Base-by-base conservation (phyloP, 2,329 filamentous ascomycete species). In the Curvularia verruculosa region DNA sequence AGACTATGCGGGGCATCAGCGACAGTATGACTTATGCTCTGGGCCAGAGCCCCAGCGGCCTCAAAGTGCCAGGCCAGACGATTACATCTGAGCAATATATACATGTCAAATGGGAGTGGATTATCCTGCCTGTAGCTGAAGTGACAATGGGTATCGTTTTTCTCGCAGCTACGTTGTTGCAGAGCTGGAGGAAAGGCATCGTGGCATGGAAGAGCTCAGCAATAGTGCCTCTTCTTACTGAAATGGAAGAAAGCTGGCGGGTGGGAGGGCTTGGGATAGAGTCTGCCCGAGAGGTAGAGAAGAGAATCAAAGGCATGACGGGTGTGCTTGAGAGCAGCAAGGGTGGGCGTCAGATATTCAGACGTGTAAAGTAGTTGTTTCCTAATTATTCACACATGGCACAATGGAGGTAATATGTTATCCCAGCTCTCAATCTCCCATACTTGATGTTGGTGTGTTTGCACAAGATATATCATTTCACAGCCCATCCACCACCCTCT, bases 401-500 rank as follows among this genome's bases (percentile, higher is more conserved):
- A n/a, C n/a, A n/a, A n/a, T n/a, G n/a, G n/a, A n/a, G n/a, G n/a
- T n/a, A n/a, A n/a, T n/a, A n/a, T n/a, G n/a, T n/a, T n/a, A n/a
- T n/a, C n/a, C n/a, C n/a, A n/a, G n/a, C n/a, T n/a, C n/a, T n/a
- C n/a, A n/a, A n/a, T n/a, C 28, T 29, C 26, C 12, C 28, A 29
- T 29, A 7, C n/a, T n/a, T n/a, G n/a, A n/a, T n/a, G n/a, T n/a
- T n/a, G n/a, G n/a, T n/a, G n/a, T n/a, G n/a, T n/a, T n/a, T n/a
- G n/a, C n/a, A n/a, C n/a, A n/a, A n/a, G n/a, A n/a, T n/a, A n/a
- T n/a, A n/a, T n/a, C n/a, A n/a, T n/a, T 13, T 47, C 37, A 52
- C 21, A 63, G 37, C 6, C 59, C 55, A 12, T 55, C 45, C n/a
- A 75, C 55, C 10, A 72, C 71, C 44, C 45, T 61, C 47, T 47